A percentile compares a stretch with the other conserved stretches of the same genome.
phyloP scores from a whole-genome alignment of 108 stramenopile genomes.

The Aurantiochytrium sp. region DNA sequence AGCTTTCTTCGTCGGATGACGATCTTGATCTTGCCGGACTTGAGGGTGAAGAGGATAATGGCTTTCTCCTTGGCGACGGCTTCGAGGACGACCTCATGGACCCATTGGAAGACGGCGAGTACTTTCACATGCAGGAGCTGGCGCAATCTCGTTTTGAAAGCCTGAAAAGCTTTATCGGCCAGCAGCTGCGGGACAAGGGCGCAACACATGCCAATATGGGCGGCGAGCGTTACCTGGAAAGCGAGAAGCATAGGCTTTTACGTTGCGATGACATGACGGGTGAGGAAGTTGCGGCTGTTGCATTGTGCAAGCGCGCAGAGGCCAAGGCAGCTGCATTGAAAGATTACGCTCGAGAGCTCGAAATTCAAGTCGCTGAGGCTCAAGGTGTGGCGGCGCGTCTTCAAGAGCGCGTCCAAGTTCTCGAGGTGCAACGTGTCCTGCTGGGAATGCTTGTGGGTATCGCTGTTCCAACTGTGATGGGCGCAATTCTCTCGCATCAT shows the following conservation, averaged over 20 bases:
- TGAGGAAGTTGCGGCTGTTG: background rate
- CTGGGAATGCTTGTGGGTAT: background rate
- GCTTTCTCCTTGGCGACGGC: background rate
- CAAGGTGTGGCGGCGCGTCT: background rate
- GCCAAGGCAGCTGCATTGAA: background rate
- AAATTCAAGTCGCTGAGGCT: background rate
- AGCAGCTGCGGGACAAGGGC: background rate
- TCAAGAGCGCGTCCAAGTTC: background rate
- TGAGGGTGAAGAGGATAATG: background rate
- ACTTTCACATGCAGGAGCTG: background rate
- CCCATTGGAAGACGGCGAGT: background rate
- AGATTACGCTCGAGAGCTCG: background rate
- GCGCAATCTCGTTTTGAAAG: background rate
- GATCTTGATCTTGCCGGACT: background rate
- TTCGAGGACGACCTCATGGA: background rate
- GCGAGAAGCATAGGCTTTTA: background rate
- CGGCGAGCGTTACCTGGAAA: background rate
- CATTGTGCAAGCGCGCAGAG: background rate
- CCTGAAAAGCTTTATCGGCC: background rate
- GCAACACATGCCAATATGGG: background rate
- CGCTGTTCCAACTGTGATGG: background rate
- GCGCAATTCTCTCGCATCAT: background rate
- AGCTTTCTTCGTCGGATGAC: background rate
- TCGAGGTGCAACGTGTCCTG: background rate
- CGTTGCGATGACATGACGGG: background rate